Conservation (phyloP, 257 asterid genomes). For the Capsicum chinense region DNA sequence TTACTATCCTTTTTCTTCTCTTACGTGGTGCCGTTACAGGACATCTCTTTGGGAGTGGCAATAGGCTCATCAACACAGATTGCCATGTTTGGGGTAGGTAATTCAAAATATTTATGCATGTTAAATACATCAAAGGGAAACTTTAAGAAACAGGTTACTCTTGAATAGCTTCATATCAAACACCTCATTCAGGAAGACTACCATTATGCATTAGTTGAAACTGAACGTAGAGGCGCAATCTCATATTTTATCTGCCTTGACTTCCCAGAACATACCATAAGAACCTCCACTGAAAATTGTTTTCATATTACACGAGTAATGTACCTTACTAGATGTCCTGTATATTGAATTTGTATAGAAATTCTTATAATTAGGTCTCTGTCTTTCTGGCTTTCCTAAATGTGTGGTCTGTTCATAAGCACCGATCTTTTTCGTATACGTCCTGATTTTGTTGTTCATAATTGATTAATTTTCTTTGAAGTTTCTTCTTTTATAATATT, state of each 20-base stretch:
- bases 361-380: neutral
- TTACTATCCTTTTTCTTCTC: slow-evolving; percentile 30
- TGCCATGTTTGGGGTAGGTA: slow-evolving; percentile 80
- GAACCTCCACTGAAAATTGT: neutral
- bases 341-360: neutral
- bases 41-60: slow-evolving; percentile 78
- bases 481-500: neutral
- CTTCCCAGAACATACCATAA: neutral
- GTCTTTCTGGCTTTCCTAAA: neutral
- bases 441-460: neutral
- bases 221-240: neutral
- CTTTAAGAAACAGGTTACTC: neutral
- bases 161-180: neutral
- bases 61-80: slow-evolving; percentile 89
- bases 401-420: neutral
- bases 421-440: neutral
- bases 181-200: neutral
- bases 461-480: neutral
- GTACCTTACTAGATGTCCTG: neutral
- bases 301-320: neutral
- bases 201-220: neutral
- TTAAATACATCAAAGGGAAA: slow-evolving; percentile 3
- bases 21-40: slow-evolving; percentile 50
- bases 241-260: neutral
- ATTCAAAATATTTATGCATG: slow-evolving; percentile 31